Base-by-base conservation (phyloP, 2,329 filamentous ascomycete genomes). In the Calonectria pauciramosa region DNA sequence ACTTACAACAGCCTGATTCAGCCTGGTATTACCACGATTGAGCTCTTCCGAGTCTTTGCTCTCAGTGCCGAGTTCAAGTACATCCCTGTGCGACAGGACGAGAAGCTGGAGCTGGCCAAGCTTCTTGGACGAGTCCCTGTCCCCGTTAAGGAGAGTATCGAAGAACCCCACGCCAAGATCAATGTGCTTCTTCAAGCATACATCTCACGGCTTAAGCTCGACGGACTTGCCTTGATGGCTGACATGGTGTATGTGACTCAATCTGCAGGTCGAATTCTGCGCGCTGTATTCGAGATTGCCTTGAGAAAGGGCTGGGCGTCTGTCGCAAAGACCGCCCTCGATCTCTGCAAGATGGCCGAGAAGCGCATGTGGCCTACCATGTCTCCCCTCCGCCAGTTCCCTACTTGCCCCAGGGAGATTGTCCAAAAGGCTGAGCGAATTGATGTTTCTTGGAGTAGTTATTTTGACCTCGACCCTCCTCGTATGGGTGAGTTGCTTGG, bases 291-390 rank as follows among this genome's bases (percentile, higher is more conserved):
- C 79, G 97, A 99, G 86, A 99, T 99, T 70, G 94, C 95, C n/a
- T 87, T 99, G 78, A 98, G 96, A 87, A 98, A 98, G 86, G 96
- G 96, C 41, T 99, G 96, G 96, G 93, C 97, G 0, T 94, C 93
- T 20, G 97, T 99, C 4, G 95, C 97, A 11, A 98, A 97, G 87
- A 95, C 94, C 76, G 96, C 97, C 0, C 89, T 99, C 52, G 95
- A 98, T 80, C 90, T 99, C 68, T 99, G 97, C 87, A 99, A 99
- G 88, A 99, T 98, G 95, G 97, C 96, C 0, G 97, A 99, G 88
- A 98, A 98, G 89, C 92, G 97, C 65, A 99, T 99, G 97, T 99
- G 97, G 97, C 96, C 96, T 18, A 99, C 96, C 8, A 99, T 99
- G 97, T 95, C 95, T 47, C 97, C 97, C 14, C 89, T 99, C 38